These are phyloP conservation scores for Pleomassaria siparia DNA, from an alignment of 2,329 filamentous ascomycete species.

Conservation along the genomic window DNA sequence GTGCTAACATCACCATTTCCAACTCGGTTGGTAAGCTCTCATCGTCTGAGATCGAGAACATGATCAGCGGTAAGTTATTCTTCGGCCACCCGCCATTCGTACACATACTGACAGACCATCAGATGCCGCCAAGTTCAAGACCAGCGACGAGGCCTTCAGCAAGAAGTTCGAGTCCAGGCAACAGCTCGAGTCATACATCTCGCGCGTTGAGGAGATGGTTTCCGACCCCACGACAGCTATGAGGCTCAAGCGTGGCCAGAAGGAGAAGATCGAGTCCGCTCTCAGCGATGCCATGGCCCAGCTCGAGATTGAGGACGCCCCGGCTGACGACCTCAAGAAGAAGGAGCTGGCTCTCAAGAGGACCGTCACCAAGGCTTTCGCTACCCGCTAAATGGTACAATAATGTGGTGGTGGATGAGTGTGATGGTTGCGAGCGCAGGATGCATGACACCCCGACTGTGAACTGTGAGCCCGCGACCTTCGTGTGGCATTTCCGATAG, in stretches of 20 bases:
- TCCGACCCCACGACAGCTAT: conserved; percentile 93
- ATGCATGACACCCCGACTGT: not conserved
- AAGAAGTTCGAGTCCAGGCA: conserved; percentile 99
- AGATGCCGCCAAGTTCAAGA: conserved; percentile 99
- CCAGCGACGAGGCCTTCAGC: conserved; percentile 95
- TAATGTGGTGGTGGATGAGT: not conserved
- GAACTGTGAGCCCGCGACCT: not conserved
- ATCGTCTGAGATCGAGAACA: conserved; percentile 90
- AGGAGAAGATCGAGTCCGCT: conserved; percentile 98
- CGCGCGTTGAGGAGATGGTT: conserved; percentile 97
- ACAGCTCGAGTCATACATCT: conserved; percentile 98
- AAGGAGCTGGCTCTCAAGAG: conserved; percentile 98
- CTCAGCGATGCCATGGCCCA: conserved; percentile 97
- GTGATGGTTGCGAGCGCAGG: not conserved
- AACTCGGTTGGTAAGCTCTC: conserved; percentile 99
- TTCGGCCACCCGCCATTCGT: not conserved
- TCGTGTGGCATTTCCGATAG: conserved; percentile 9
- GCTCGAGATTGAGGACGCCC: conserved; percentile 91
- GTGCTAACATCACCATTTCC: conserved; percentile 98
- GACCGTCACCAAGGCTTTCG: conserved; percentile 97
- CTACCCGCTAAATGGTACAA: conserved; percentile 68
- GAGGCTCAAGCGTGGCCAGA: conserved; percentile 98
- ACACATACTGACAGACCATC: conserved; percentile 11
- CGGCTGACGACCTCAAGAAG: conserved; percentile 97
- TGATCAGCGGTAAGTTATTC: conserved; percentile 73